These are phyloP conservation scores for Aspergillus olivimuriae DNA, from an alignment of 495 filamentous ascomycete species.

Conservation along the genomic window DNA sequence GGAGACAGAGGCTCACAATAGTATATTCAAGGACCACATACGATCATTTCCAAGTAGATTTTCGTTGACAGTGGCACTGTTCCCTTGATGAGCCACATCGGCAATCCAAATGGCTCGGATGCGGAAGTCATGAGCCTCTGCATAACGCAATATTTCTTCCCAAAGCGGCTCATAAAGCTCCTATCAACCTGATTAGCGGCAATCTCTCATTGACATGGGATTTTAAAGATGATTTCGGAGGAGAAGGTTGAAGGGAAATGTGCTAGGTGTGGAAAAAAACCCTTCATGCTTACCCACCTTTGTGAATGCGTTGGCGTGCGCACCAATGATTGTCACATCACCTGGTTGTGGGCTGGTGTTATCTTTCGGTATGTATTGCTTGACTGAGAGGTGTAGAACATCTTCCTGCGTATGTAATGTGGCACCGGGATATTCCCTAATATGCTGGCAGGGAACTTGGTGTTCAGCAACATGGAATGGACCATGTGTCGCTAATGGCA, in stretches of 20 bases:
- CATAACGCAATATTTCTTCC: slow-evolving; percentile 47
- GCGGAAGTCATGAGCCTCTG: slow-evolving; percentile 7
- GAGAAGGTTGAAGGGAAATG: too few species aligned
- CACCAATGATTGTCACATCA: slow-evolving; percentile 66
- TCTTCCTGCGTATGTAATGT: background rate
- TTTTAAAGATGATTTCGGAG: too few species aligned
- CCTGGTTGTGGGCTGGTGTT: slow-evolving; percentile 47
- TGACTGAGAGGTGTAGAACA: slow-evolving; percentile 51
- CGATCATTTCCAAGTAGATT: slow-evolving; percentile 61
- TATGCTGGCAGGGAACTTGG: background rate
- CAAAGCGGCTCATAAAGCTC: slow-evolving; percentile 73
- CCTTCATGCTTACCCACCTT: slow-evolving; percentile 42
- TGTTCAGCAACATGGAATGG: slow-evolving; percentile 1
- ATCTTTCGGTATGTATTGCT: slow-evolving; percentile 62
- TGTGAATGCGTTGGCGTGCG: slow-evolving; percentile 68
- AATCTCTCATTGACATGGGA: background rate
- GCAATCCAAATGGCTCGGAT: slow-evolving; percentile 68
- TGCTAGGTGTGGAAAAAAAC: too few species aligned
- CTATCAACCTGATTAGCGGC: slow-evolving; percentile 18
- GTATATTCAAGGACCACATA: slow-evolving; percentile 21
- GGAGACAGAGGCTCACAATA: background rate
- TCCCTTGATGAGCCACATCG: slow-evolving; percentile 61
- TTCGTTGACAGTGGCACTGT: slow-evolving; percentile 62
- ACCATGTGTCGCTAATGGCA: background rate
- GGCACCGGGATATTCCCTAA: slow-evolving; percentile 4